Conservation (phyloP, 805 yeast genomes). For the Sugiyamaella boreocaroliniensis region DNA sequence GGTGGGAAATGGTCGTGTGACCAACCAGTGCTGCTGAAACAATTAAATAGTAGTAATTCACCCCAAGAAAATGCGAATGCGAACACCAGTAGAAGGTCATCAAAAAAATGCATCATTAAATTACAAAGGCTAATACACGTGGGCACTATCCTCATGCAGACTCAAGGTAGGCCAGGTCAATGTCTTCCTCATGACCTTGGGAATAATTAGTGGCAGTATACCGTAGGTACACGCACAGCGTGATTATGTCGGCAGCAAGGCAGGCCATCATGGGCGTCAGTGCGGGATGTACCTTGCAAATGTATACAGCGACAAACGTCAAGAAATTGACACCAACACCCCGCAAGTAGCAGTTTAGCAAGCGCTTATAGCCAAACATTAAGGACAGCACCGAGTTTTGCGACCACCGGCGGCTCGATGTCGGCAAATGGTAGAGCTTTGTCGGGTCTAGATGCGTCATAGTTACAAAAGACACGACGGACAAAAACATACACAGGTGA, state of each 20-base stretch:
- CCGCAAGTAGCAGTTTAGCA: background rate
- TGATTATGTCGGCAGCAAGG: background rate
- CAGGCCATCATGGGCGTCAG: background rate
- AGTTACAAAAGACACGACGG: background rate
- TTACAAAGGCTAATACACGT: background rate
- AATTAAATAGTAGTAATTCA: too few relatives aligned
- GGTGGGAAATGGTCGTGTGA: too few relatives aligned
- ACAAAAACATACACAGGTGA: background rate
- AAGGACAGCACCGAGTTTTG: background rate
- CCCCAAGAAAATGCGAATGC: too few relatives aligned
- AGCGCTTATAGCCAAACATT: background rate
- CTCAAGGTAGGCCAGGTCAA: background rate
- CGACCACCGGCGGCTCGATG: background rate
- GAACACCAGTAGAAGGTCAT: too few relatives aligned
- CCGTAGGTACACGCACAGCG: background rate
- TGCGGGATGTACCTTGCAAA: background rate
- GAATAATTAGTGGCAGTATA: background rate
- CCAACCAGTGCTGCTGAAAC: too few relatives aligned
- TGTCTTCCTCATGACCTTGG: background rate
- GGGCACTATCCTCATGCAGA: background rate
- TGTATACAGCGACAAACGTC: background rate
- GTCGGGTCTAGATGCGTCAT: background rate
- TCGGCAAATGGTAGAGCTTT: background rate
- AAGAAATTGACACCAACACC: background rate
- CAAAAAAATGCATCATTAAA: background rate